Conservation (phyloP, 139 green algal species). For the Dunaliella sp. region DNA sequence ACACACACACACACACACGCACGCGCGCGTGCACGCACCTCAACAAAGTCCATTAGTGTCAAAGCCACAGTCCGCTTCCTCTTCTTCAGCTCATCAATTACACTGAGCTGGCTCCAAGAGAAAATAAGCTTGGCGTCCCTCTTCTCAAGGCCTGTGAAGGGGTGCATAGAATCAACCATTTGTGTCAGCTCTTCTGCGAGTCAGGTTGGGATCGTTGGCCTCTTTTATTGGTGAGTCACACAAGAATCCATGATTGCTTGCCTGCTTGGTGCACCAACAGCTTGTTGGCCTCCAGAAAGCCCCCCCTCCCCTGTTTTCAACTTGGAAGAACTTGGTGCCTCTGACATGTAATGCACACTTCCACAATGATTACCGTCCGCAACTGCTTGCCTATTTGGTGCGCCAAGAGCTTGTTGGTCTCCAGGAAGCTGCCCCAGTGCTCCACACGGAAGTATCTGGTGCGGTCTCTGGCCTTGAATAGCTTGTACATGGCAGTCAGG, state of each 20-base stretch:
- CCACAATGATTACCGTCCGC: no score
- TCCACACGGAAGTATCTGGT: constrained; percentile 52
- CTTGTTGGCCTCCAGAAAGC: no score
- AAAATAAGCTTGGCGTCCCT: constrained; percentile 51
- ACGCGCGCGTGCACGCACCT: constrained; percentile 17
- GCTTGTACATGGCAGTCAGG: constrained; percentile 26
- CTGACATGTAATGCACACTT: no score
- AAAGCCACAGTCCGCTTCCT: constrained; percentile 46
- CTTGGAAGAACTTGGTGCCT: no score
- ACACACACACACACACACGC: not conserved
- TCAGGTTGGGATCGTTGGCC: no score
- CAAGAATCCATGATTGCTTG: no score
- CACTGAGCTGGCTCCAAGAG: constrained; percentile 42
- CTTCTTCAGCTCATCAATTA: constrained; percentile 52
- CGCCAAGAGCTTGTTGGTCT: constrained; percentile 27
- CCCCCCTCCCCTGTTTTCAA: no score
- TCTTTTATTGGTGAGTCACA: no score
- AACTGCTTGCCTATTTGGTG: not conserved
- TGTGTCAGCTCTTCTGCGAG: no score
- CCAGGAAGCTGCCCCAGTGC: constrained; percentile 44
- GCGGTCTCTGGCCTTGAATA: constrained; percentile 38
- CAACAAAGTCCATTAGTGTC: constrained; percentile 51
- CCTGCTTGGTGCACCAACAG: no score
- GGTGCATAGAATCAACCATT: no score
- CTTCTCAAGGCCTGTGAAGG: constrained; percentile 28